Base-by-base conservation (phyloP, 2,329 filamentous ascomycete species). In the Aspergillus aculeatinus region DNA sequence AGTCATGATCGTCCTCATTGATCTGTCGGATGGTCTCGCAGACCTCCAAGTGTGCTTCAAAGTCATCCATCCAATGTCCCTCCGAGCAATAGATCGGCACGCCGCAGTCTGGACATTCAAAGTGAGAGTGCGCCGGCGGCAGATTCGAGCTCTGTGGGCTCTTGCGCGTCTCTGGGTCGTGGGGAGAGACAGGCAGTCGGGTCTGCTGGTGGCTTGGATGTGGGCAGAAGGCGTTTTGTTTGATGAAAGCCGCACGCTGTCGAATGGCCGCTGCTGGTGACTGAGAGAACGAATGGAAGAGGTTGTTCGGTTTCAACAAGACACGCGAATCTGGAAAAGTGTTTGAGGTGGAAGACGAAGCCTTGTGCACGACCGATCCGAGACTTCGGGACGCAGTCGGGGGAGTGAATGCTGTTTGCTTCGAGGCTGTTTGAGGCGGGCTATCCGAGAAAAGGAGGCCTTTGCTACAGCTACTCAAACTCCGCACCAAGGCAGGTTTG, bases 1-100 rank as follows among this genome's bases (percentile, higher is more conserved):
- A 79, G 75, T 99, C 95, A 72, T 99, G 96, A 68, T 99, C 95
- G 72, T 99, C 95, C 79, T 99, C 95, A 68, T 99, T 99, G 77
- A 96, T 94, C 77, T 98, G 89, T 65, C 89, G 84, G 59, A 99
- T 80, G 0, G 90, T 90, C 70, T 99, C 94, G 76, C 95, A 99
- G 39, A 99, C 88, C 72, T 97, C 86, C 62, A 99, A 76, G 76
- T 99, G 95, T 19, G 88, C 85, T 77, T 98, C 94, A 72, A 96
- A 99, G 75, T 98, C 92, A 68, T 96, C 92, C 73, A 90, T 92
- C 90, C 94, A 98, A 75, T 99, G 95, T 67, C 92, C 89, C 76
- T 97, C 90, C 68, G 87, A 94, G 80, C 95, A 99, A 74, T 95
- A 96, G 6, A 96, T 88, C 0, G 96, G 93, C 48, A 98, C 85